Percentiles rank a stretch among this genome's conserved stretches.
Conservation (phyloP, 2,329 filamentous ascomycete genomes). For the Albophoma yamanashiensis region DNA sequence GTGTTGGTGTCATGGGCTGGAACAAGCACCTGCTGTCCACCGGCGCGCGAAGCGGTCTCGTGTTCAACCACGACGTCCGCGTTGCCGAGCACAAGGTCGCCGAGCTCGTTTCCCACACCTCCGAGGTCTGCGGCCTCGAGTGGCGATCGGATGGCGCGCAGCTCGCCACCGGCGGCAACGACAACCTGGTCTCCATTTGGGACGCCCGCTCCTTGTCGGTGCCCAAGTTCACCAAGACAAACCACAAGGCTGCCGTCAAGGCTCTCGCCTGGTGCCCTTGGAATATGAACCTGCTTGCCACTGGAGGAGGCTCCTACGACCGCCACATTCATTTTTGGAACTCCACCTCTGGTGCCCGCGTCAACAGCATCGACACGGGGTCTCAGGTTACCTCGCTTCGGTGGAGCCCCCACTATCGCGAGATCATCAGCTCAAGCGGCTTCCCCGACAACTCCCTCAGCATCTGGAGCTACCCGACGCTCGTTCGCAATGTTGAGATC, state of each 20-base stretch:
- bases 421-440: conserved; percentile 94
- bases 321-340: conserved; percentile 99
- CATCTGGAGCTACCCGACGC: conserved; percentile 97
- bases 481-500: conserved; percentile 96
- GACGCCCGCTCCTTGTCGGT: conserved; percentile 87
- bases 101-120: conserved; percentile 93
- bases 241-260: conserved; percentile 98
- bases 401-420: conserved; percentile 95
- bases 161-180: conserved; percentile 94
- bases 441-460: conserved; percentile 99
- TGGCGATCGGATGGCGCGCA: conserved; percentile 96
- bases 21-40: conserved; percentile 97
- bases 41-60: conserved; percentile 84
- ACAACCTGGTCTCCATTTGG: conserved; percentile 99
- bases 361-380: conserved; percentile 98
- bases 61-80: conserved; percentile 98
- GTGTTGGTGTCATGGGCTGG: conserved; percentile 97
- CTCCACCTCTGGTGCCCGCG: conserved; percentile 89
- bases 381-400: conserved; percentile 93
- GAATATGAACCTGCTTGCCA: conserved; percentile 95
- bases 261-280: conserved; percentile 97
- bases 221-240: conserved; percentile 99
- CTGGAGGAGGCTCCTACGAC: conserved; percentile 91
- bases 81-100: conserved; percentile 97
- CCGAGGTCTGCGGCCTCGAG: conserved; percentile 94